These are phyloP conservation scores for Cupressus sempervirens DNA, from an alignment of 75 land plant species.

Conservation along the genomic window DNA sequence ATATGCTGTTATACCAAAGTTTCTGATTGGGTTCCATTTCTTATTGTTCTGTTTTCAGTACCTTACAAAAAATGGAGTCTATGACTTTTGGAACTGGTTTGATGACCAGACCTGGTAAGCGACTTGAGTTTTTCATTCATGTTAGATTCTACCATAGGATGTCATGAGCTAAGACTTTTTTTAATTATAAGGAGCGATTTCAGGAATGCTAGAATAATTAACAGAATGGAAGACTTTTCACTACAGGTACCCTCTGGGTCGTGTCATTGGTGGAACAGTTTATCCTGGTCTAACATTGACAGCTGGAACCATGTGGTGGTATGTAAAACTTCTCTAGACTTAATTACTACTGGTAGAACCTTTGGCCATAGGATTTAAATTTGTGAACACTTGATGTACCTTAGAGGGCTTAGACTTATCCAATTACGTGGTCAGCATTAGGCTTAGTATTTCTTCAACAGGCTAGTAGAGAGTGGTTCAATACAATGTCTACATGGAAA, in stretches of 20 bases:
- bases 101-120: constrained; percentile 97
- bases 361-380: neutral
- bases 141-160: neutral
- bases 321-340: constrained; percentile 20
- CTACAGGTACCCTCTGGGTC: constrained; percentile 97
- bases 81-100: constrained; percentile 99
- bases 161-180: neutral
- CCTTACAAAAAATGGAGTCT: constrained; percentile 85
- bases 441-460: neutral
- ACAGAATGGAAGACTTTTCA: neutral
- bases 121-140: neutral
- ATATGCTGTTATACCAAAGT: neutral
- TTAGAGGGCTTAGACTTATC: neutral
- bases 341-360: neutral
- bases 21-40: neutral
- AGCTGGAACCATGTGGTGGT: constrained; percentile 96
- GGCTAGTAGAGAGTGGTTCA: neutral
- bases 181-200: neutral
- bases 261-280: constrained; percentile 99
- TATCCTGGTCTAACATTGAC: constrained; percentile 97
- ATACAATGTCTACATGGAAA: neutral
- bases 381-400: neutral
- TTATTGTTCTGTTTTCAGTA: constrained; percentile 47
- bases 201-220: neutral
- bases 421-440: no score